Evolutionary conservation across 257 asterid genomes (phyloP).

Genomic region (Salvia miltiorrhiza): DNA sequence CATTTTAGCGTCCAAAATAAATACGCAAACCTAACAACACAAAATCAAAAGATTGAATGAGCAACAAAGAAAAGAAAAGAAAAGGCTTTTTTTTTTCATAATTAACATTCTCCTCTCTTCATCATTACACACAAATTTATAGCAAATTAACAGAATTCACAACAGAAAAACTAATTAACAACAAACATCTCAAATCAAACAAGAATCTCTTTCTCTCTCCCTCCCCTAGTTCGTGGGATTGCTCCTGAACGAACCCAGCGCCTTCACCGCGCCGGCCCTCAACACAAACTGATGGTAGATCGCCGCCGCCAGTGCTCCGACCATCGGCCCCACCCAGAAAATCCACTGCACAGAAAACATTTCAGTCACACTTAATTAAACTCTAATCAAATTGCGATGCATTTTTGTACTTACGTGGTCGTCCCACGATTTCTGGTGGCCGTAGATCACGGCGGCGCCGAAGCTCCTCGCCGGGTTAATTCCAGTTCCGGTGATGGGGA

Average conservation of each 20-base stretch:
- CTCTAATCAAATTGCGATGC: background rate
- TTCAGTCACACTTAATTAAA: background rate
- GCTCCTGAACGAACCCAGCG: conserved; percentile 95
- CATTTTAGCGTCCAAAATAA: conserved; percentile 11
- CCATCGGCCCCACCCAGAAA: conserved; percentile 88
- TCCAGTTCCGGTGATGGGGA: too few relatives aligned
- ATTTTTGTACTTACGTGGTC: conserved; percentile 36
- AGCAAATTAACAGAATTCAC: conserved; percentile 26
- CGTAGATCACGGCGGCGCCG: conserved; percentile 65
- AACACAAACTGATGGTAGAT: conserved; percentile 74
- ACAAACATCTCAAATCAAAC: conserved; percentile 10
- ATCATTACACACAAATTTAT: conserved; percentile 23
- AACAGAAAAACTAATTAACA: background rate
- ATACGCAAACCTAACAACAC: conserved; percentile 10
- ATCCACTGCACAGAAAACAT: conserved; percentile 39
- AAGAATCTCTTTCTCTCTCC: background rate
- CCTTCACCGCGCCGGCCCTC: conserved; percentile 83
- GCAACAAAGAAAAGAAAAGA: background rate
- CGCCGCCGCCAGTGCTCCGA: conserved; percentile 84
- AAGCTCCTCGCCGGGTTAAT: conserved; percentile 50
- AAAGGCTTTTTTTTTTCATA: background rate
- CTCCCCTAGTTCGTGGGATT: conserved; percentile 55
- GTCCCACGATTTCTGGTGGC: conserved; percentile 49
- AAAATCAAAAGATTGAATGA: background rate
- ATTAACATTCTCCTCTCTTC: conserved; percentile 25